Percentiles rank a stretch among this genome's conserved stretches.
phyloP scores from a whole-genome alignment of 2,329 filamentous ascomycete species.

The Aspergillus glaucus region DNA sequence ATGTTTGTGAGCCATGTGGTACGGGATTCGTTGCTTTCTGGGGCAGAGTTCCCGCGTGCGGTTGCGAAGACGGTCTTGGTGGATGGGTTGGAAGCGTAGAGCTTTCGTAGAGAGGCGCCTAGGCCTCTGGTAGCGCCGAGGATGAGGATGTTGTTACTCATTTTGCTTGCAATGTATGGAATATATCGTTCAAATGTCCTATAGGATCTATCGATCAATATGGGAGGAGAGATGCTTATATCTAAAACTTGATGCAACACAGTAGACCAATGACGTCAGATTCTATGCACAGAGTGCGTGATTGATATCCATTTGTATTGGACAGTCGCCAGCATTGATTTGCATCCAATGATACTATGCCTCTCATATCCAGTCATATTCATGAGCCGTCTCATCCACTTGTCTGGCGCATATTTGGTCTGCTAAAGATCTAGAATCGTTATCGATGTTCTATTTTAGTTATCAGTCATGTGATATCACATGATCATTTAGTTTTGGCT shows the following conservation, averaged over 20 bases:
- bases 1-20: constrained; percentile 55
- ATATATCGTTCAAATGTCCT: not conserved
- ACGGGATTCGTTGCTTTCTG: constrained; percentile 33
- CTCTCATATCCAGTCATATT: not conserved
- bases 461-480: not conserved
- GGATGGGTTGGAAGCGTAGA: constrained; percentile 47
- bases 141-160: constrained; percentile 48
- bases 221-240: not conserved
- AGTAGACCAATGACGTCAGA: constrained; percentile 13
- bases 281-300: too few relatives aligned
- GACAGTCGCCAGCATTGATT: not conserved
- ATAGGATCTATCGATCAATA: too few relatives aligned
- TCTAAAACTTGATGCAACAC: constrained; percentile 10
- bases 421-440: too few relatives aligned
- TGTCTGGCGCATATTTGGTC: not conserved
- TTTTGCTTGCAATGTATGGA: constrained; percentile 1
- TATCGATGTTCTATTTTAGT: not conserved
- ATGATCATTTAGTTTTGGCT: not conserved
- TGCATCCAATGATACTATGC: not conserved
- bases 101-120: constrained; percentile 54
- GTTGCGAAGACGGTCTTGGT: constrained; percentile 54
- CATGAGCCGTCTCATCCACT: not conserved
- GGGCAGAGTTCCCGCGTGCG: constrained; percentile 44
- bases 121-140: constrained; percentile 64
- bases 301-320: too few relatives aligned